These are phyloP conservation scores for Pilasporangium apinafurcum DNA, from an alignment of 352 stramenopile species.

Conservation along the genomic window DNA sequence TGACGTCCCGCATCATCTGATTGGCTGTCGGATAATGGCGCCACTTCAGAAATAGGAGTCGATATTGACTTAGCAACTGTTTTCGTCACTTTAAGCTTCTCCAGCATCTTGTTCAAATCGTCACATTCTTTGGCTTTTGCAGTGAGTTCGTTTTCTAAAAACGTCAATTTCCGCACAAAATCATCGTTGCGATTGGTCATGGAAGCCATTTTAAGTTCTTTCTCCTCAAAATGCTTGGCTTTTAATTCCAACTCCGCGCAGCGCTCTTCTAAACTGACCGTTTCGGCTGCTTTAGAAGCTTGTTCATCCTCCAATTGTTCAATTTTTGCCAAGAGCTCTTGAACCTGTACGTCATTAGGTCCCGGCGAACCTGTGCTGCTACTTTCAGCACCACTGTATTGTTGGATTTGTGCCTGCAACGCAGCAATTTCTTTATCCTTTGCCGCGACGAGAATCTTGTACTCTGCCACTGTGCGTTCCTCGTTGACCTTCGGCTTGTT, in stretches of 20 bases:
- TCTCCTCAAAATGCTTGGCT: conserved; percentile 26
- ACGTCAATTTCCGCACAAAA: conserved; percentile 37
- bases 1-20: conserved; percentile 1
- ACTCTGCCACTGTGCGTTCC: conserved; percentile 86
- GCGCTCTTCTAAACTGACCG: conserved; percentile 43
- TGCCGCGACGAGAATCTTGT: conserved; percentile 50
- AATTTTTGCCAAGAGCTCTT: conserved; percentile 37
- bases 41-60: conserved; percentile 2
- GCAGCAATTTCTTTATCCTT: conserved; percentile 50
- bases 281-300: conserved; percentile 40
- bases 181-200: conserved; percentile 40
- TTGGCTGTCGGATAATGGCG: too few relatives aligned
- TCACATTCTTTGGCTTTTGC: conserved; percentile 44
- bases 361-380: too few relatives aligned
- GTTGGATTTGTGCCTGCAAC: conserved; percentile 26
- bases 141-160: conserved; percentile 38
- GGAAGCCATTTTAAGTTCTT: conserved; percentile 29
- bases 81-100: conserved; percentile 6
- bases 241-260: conserved; percentile 41
- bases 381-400: conserved; percentile 6
- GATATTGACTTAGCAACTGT: neutral
- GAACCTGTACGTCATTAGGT: too few relatives aligned
- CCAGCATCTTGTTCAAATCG: conserved; percentile 31
- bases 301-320: conserved; percentile 62
- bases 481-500: conserved; percentile 78